phyloP scores from a whole-genome alignment of 257 asterid genomes.

The Gentiana dahurica region DNA sequence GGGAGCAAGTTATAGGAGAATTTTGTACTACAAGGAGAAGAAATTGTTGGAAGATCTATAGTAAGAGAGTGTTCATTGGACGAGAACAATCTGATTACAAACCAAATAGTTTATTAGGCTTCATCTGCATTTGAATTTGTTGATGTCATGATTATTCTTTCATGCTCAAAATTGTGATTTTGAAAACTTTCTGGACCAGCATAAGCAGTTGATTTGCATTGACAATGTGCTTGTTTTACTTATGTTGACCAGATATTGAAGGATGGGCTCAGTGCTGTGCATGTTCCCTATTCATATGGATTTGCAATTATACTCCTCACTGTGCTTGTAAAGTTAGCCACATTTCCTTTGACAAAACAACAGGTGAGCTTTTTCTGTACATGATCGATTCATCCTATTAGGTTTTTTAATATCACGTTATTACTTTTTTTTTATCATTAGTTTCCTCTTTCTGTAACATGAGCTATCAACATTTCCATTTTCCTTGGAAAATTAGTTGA shows the following conservation, averaged over 20 bases:
- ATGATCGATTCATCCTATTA: too few relatives aligned
- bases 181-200: too few relatives aligned
- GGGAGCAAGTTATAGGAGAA: too few relatives aligned
- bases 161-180: too few relatives aligned
- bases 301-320: conserved; percentile 93
- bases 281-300: conserved; percentile 94
- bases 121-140: too few relatives aligned
- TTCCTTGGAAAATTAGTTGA: conserved; percentile 6
- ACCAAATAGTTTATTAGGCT: too few relatives aligned
- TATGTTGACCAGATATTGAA: conserved; percentile 56
- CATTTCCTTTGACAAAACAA: conserved; percentile 91
- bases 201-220: background rate
- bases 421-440: conserved; percentile 2
- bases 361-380: conserved; percentile 51
- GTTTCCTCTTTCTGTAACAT: background rate
- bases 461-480: conserved; percentile 1
- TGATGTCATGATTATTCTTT: too few relatives aligned
- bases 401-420: background rate
- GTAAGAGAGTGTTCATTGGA: too few relatives aligned
- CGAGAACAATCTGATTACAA: too few relatives aligned
- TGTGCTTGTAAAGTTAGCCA: conserved; percentile 77
- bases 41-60: too few relatives aligned
- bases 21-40: too few relatives aligned
- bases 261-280: conserved; percentile 81
- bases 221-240: conserved; percentile 17